Conservation (phyloP, 1,284 basidiomycete genomes). For the Testicularia cyperi region DNA sequence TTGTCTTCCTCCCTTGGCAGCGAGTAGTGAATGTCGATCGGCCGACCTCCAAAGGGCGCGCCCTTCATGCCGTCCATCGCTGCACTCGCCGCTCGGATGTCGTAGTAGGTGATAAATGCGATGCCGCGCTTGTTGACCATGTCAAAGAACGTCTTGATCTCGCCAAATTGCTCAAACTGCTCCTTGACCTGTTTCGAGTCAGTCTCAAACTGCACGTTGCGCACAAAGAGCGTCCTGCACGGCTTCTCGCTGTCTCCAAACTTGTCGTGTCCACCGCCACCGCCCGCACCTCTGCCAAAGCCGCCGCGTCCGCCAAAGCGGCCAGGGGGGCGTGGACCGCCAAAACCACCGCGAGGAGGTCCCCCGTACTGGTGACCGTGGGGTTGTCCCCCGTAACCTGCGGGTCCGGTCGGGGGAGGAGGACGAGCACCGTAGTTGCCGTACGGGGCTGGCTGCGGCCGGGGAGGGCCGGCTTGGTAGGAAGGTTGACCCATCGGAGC, state of each 20-base stretch:
- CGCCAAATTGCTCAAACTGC: constrained; percentile 85
- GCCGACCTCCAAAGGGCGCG: constrained; percentile 28
- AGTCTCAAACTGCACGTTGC: constrained; percentile 67
- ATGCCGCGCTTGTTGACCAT: constrained; percentile 88
- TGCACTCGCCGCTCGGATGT: constrained; percentile 83
- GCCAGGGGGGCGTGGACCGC: constrained; percentile 3
- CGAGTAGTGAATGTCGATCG: constrained; percentile 98
- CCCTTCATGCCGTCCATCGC: constrained; percentile 74
- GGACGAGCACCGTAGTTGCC: too few relatives aligned
- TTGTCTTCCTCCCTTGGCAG: constrained; percentile 82
- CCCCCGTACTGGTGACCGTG: constrained; percentile 3
- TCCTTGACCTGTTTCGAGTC: constrained; percentile 64
- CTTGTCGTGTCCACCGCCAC: constrained; percentile 7
- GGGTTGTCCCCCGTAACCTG: background rate
- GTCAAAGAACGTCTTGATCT: constrained; percentile 96
- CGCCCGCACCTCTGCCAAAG: background rate
- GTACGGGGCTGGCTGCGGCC: too few relatives aligned
- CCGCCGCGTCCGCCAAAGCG: background rate
- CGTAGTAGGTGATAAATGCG: constrained; percentile 95
- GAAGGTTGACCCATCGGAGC: too few relatives aligned
- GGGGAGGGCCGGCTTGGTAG: too few relatives aligned
- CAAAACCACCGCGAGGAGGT: constrained; percentile 14
- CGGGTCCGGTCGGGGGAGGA: too few relatives aligned
- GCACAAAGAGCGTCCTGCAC: constrained; percentile 91
- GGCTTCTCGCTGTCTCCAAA: constrained; percentile 72